Conservation (phyloP, 2,329 filamentous ascomycete genomes). For the Ascocoryne sarcoides region DNA sequence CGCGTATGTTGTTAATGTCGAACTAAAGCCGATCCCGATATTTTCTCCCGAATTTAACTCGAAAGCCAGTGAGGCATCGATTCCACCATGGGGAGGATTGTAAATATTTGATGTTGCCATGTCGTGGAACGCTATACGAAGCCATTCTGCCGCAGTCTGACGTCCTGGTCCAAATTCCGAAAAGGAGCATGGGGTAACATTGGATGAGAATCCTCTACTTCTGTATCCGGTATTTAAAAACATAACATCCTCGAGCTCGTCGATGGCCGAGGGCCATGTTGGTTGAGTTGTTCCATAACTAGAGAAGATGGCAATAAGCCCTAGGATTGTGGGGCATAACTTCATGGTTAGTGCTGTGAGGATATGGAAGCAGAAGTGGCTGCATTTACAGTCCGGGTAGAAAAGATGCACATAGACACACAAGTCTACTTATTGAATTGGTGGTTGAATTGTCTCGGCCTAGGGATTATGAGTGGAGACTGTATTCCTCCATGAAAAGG, state of each 20-base stretch:
- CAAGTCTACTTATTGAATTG: no score
- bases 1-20: constrained; percentile 45
- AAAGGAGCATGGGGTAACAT: constrained; percentile 48
- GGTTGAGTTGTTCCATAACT: constrained; percentile 35
- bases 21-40: constrained; percentile 44
- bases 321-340: constrained; percentile 11
- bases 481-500: no score
- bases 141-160: constrained; percentile 52
- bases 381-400: no score
- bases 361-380: no score
- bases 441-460: no score
- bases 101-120: constrained; percentile 46
- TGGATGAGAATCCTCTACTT: constrained; percentile 45
- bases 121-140: constrained; percentile 53
- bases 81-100: constrained; percentile 37
- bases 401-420: constrained; percentile 10
- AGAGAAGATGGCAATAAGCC: constrained; percentile 11
- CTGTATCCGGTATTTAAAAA: constrained; percentile 48
- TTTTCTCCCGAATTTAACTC: constrained; percentile 49
- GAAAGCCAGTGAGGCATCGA: constrained; percentile 53
- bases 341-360: constrained; percentile 23
- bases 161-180: constrained; percentile 45
- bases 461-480: no score
- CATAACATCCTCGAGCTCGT: constrained; percentile 57
- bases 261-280: constrained; percentile 51